Percentiles rank a stretch among this genome's conserved stretches.
These are phyloP conservation scores for Lactarius hengduanensis DNA, from an alignment of 768 basidiomycete genomes.

Conservation along the genomic window DNA sequence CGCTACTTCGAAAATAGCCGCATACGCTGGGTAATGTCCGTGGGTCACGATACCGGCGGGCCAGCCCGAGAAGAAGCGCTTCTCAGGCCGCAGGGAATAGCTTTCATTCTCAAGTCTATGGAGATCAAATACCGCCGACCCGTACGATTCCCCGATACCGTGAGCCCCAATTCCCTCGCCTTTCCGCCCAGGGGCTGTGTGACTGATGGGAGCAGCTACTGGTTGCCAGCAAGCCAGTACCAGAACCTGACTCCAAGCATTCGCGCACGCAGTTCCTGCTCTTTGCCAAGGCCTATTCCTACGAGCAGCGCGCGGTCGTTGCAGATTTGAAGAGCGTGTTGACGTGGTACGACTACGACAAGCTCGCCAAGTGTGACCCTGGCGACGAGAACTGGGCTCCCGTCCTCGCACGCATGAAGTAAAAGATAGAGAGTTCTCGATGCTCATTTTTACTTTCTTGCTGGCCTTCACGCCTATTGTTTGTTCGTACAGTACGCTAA, in stretches of 20 bases:
- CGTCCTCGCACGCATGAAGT: conserved; percentile 32
- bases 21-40: conserved; percentile 60
- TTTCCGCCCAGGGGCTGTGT: background rate
- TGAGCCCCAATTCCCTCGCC: conserved; percentile 32
- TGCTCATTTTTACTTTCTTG: background rate
- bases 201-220: conserved; percentile 46
- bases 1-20: conserved; percentile 73
- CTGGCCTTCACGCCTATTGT: background rate
- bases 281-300: conserved; percentile 59
- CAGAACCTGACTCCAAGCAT: conserved; percentile 27
- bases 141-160: conserved; percentile 75
- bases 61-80: conserved; percentile 53
- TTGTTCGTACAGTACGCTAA: conserved; percentile 26
- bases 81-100: conserved; percentile 62
- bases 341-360: conserved; percentile 80
- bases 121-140: conserved; percentile 66
- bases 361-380: conserved; percentile 60
- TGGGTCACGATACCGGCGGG: conserved; percentile 62
- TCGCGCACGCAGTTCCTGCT: conserved; percentile 48
- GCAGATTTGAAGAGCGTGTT: conserved; percentile 61
- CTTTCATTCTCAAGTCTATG: conserved; percentile 71
- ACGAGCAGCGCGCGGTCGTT: conserved; percentile 59
- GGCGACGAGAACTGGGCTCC: conserved; percentile 47
- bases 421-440: background rate
- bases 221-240: conserved; percentile 56